Evolutionary conservation across 225 moss, liverwort and hornwort species (phyloP).

Genomic region (Physcomitrellopsis africana): DNA sequence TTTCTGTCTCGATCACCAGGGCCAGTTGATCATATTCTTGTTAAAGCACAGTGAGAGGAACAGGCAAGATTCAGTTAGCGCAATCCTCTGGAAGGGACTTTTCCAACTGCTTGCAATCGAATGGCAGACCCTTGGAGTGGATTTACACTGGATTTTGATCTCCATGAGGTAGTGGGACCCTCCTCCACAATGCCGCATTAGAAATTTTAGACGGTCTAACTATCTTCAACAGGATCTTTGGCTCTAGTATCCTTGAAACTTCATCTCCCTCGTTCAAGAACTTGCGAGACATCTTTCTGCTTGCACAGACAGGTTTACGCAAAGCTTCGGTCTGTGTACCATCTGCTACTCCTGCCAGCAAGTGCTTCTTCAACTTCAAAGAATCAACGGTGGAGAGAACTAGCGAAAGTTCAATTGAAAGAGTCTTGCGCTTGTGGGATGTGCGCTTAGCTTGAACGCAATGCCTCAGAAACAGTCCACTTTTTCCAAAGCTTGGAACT

Average conservation of each 20-base stretch:
- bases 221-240: no score
- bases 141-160: background rate
- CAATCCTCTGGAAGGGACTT: background rate
- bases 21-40: no score
- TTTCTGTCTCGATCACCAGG: no score
- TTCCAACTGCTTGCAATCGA: slow-evolving; percentile 11
- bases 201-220: no score
- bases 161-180: background rate
- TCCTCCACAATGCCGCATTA: no score
- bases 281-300: background rate
- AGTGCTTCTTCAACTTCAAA: background rate
- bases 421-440: background rate
- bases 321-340: background rate
- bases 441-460: background rate
- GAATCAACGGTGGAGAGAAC: background rate
- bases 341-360: background rate
- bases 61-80: background rate
- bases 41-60: no score
- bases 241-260: background rate
- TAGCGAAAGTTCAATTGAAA: background rate
- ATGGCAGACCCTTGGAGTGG: background rate
- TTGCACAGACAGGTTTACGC: background rate
- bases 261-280: no score
- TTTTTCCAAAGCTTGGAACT: background rate
- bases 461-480: background rate